A percentile compares a stretch with the other conserved stretches of the same genome.
Evolutionary conservation across 495 filamentous ascomycete genomes (phyloP).

Genomic region (Parathielavia appendiculata): DNA sequence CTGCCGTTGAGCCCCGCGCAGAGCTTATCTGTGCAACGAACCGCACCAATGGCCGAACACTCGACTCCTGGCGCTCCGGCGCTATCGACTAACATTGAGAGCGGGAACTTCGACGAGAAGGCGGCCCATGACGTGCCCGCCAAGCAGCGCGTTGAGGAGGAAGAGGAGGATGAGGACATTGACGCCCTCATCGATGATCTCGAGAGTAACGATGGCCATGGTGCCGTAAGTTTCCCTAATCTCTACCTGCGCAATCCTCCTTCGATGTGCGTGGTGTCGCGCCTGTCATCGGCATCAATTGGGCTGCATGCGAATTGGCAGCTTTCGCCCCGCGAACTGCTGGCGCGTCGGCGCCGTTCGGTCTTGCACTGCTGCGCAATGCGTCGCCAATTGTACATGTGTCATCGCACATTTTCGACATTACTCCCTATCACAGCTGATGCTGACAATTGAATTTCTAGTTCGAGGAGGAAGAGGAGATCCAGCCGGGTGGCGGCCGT

Average conservation of each 20-base stretch:
- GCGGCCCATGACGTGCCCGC: constrained; percentile 26
- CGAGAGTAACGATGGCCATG: constrained; percentile 66
- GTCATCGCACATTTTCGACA: neutral
- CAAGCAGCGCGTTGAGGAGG: constrained; percentile 41
- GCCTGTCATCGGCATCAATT: neutral
- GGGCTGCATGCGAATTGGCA: neutral
- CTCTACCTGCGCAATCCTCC: neutral
- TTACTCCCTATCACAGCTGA: neutral
- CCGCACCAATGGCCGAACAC: constrained; percentile 45
- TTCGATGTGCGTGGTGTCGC: neutral
- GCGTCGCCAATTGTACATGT: neutral
- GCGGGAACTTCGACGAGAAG: constrained; percentile 55
- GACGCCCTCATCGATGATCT: constrained; percentile 79
- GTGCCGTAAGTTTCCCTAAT: constrained; percentile 27
- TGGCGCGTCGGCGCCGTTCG: constrained; percentile 1
- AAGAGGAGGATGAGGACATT: constrained; percentile 69
- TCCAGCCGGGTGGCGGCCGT: constrained; percentile 45
- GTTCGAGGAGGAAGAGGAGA: constrained; percentile 54
- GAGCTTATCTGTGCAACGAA: constrained; percentile 33
- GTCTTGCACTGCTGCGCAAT: neutral
- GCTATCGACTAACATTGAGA: constrained; percentile 52
- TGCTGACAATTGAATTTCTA: constrained; percentile 21
- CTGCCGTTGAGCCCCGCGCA: constrained; percentile 25
- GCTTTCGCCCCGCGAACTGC: neutral
- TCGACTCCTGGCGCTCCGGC: constrained; percentile 43